Percentiles rank a stretch among this genome's conserved stretches.
Evolutionary conservation across 148 eudicot species (phyloP).

Genomic region (Spergularia bocconei): DNA sequence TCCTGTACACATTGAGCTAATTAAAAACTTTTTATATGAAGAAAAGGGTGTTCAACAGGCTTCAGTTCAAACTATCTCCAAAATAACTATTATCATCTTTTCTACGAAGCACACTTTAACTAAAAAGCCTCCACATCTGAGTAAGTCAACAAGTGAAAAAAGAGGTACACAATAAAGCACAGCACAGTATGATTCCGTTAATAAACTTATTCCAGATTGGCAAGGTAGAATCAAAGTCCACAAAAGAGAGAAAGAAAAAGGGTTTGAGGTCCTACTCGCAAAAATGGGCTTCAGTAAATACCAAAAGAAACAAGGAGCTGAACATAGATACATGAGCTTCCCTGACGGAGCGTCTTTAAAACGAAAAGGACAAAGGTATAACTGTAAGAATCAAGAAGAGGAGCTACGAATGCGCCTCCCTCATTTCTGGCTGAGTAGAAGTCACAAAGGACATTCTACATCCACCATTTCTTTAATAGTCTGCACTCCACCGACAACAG

Average conservation of each 20-base stretch:
- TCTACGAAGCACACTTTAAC: not conserved
- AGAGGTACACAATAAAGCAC: not conserved
- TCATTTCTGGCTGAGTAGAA: not conserved
- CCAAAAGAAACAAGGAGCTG: not conserved
- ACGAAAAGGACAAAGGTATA: not conserved
- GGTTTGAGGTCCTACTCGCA: not conserved
- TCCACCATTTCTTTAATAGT: too few species aligned
- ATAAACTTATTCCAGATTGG: not conserved
- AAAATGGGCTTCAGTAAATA: not conserved
- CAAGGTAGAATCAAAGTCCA: not conserved
- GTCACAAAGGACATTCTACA: not conserved
- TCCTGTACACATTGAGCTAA: constrained; percentile 27
- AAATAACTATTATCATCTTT: not conserved
- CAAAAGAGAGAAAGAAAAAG: not conserved
- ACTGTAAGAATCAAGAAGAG: not conserved
- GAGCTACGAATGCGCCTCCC: not conserved
- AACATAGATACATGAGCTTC: too few species aligned
- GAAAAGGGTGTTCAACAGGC: not conserved
- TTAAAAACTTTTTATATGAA: not conserved
- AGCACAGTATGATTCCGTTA: not conserved
- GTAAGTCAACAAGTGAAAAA: not conserved
- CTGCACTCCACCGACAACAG: too few species aligned
- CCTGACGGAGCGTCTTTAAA: not conserved
- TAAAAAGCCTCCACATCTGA: not conserved
- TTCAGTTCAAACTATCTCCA: not conserved